These are phyloP conservation scores for Penstemon barbatus DNA, from an alignment of 257 asterid genomes.

Conservation along the genomic window DNA sequence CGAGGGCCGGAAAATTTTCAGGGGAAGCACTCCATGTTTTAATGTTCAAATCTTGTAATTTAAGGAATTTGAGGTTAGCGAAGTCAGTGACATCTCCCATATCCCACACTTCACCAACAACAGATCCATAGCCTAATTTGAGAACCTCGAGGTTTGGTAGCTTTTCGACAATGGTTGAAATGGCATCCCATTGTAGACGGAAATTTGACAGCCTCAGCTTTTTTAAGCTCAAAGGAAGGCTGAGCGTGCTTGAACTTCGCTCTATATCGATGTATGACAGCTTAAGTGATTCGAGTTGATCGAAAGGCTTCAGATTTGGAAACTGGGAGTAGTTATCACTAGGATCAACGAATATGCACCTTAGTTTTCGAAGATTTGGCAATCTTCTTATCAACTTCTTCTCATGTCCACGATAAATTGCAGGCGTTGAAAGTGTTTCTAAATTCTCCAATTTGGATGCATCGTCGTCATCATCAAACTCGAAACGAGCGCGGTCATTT, in stretches of 20 bases:
- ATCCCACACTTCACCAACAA: slow-evolving; percentile 14
- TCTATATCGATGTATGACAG: background rate
- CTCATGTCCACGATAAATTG: background rate
- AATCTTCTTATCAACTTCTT: background rate
- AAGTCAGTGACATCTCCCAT: slow-evolving; percentile 16
- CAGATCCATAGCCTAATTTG: slow-evolving; percentile 13
- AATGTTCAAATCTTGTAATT: slow-evolving; percentile 9
- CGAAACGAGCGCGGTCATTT: background rate
- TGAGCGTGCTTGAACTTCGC: background rate
- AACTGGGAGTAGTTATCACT: background rate
- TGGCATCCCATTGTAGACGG: slow-evolving; percentile 12
- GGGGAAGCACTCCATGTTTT: slow-evolving; percentile 11
- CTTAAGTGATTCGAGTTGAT: slow-evolving; percentile 3
- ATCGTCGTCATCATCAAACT: background rate
- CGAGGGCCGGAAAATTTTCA: slow-evolving; percentile 18
- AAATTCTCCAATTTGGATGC: background rate
- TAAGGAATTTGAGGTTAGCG: slow-evolving; percentile 21
- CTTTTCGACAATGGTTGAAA: background rate
- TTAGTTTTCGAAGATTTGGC: background rate
- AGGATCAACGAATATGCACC: background rate
- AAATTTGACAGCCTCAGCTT: slow-evolving; percentile 22
- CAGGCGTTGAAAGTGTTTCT: slow-evolving; percentile 11
- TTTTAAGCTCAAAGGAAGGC: slow-evolving; percentile 12
- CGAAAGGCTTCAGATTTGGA: background rate
- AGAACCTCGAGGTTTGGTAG: slow-evolving; percentile 22